Percentiles rank a stretch among this genome's conserved stretches.
These are phyloP conservation scores for Oxytropis ochrocephala DNA, from an alignment of 306 rosid species.

Conservation along the genomic window DNA sequence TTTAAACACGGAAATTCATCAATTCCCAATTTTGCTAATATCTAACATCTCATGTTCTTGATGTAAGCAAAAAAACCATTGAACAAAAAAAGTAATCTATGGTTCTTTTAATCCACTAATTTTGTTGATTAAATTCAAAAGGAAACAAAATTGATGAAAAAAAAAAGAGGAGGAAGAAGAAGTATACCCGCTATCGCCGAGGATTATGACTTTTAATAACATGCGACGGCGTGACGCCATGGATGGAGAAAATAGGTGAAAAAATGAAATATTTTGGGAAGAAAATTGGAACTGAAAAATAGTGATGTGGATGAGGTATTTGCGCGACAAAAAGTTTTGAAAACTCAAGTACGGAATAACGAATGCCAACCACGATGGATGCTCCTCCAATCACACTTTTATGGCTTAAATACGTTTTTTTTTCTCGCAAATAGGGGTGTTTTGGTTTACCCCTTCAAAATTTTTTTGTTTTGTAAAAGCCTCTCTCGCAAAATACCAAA, in stretches of 20 bases:
- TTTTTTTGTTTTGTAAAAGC: no score
- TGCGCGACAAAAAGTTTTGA: conserved; percentile 18
- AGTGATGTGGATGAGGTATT: conserved; percentile 5
- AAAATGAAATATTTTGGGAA: neutral
- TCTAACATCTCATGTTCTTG: neutral
- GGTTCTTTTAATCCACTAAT: no score
- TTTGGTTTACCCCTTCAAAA: no score
- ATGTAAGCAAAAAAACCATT: neutral
- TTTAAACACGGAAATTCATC: neutral
- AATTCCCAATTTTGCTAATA: neutral
- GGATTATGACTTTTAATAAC: conserved; percentile 96
- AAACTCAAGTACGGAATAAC: neutral
- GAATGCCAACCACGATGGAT: neutral
- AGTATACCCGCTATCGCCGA: conserved; percentile 92
- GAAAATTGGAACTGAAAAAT: neutral
- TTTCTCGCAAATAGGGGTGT: no score
- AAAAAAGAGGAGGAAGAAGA: neutral
- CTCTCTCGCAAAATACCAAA: no score
- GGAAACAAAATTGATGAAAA: neutral
- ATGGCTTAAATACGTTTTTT: no score
- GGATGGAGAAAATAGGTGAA: conserved; percentile 15
- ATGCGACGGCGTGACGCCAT: conserved; percentile 99
- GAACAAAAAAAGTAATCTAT: neutral
- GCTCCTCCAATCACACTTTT: neutral
- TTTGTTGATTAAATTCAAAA: neutral